phyloP scores from a whole-genome alignment of 805 yeast genomes.

The Starmerella floris region DNA sequence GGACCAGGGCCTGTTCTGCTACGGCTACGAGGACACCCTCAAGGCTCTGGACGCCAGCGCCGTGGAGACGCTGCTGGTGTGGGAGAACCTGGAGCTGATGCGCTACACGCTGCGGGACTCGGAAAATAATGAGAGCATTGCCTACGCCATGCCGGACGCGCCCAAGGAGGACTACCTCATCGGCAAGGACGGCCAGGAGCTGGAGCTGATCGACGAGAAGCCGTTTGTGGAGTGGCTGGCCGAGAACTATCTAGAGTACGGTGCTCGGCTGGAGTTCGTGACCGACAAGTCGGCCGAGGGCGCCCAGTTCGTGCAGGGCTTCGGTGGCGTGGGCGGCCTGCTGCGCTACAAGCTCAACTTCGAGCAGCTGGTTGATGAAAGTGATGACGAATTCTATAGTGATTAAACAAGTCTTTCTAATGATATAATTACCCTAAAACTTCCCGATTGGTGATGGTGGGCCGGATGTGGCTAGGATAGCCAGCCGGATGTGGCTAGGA shows the following conservation, averaged over 20 bases:
- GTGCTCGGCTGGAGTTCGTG: conserved; percentile 92
- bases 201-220: conserved; percentile 77
- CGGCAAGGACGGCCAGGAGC: conserved; percentile 84
- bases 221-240: conserved; percentile 94
- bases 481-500: no score
- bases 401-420: conserved; percentile 21
- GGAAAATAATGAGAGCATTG: conserved; percentile 65
- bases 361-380: conserved; percentile 82
- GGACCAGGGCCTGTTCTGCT: conserved; percentile 95
- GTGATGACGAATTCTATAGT: conserved; percentile 78
- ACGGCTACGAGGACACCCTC: conserved; percentile 90
- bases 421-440: no score
- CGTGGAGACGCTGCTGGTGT: conserved; percentile 81
- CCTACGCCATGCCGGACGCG: conserved; percentile 57
- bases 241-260: conserved; percentile 83
- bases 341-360: conserved; percentile 94
- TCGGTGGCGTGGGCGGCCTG: conserved; percentile 97
- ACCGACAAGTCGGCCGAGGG: conserved; percentile 96
- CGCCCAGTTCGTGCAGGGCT: conserved; percentile 94
- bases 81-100: conserved; percentile 75
- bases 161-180: conserved; percentile 62
- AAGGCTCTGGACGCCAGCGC: conserved; percentile 96
- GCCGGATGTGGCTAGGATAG: not conserved
- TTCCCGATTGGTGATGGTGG: not conserved
- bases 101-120: conserved; percentile 75